Base-by-base conservation (phyloP, 2,329 filamentous ascomycete species). In the Aureobasidium lini region DNA sequence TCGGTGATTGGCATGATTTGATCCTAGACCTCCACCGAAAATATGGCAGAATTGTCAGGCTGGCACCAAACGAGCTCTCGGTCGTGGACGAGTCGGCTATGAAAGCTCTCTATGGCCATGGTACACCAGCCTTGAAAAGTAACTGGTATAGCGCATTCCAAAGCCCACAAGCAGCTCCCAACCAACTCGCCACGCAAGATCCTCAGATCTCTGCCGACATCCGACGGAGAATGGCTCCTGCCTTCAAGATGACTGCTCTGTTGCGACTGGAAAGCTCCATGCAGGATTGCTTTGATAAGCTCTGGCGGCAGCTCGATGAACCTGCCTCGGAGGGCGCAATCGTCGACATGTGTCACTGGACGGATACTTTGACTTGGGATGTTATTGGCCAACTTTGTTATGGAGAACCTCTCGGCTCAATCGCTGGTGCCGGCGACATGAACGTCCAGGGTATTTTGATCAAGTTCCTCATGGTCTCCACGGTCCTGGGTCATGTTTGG, bases 191-290 rank as follows among this genome's bases (percentile, higher is more conserved):
- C 6, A 50, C 46, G 4, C 53, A 29, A 29, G 54, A 61, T 32
- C 31, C 48, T 9, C 43, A 37, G n/a, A 11, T 59, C 2, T 54
- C 59, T 31, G 53, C 53, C 7, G 48, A 18, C 10, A 16, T 58
- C 2, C 44, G 60, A 1, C 56, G 53, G 23, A 57, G 53, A 29
- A 44, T 61, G 18, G 54, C 53, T 11, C 50, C 73, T 58, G 74
- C 72, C 0, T 78, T 79, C 61, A 76, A 75, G 0, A 76, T 78
- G 44, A 71, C 70, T 48, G 71, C 73, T 2, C 54, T 79, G 15
- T 65, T 66, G 5, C 70, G 71, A 11, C 76, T 76, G 60, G 74
- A 75, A 56, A 59, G 65, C 1, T 48, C 73, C 2, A 63, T 77
- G 6, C 64, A 65, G 16, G 18, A 36, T 6, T 72, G 73, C 60